Base-by-base conservation (phyloP, 768 basidiomycete species). In the Lentinula sp. region DNA sequence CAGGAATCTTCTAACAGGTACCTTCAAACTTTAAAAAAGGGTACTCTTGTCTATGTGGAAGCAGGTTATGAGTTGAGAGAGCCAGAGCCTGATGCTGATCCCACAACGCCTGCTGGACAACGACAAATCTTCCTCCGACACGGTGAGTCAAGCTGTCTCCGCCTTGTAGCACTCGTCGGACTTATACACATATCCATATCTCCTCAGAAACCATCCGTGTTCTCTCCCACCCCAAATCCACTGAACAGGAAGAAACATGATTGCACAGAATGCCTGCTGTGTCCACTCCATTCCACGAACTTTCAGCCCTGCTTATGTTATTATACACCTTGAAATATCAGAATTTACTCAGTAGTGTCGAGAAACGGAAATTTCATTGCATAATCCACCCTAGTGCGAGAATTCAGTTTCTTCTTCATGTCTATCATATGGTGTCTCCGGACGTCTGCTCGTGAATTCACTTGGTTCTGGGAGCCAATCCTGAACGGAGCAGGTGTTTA, bases 91-190 rank as follows among this genome's bases (percentile, higher is more conserved):
- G 78, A 75, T 42, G 83, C 89, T 11, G 89, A 91, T 56, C 78
- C 89, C 2, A 73, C 80, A 54, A 83, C 88, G 0, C 82, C 86
- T 34, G 79, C 84, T 59, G 88, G 85, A 1, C 91, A 92, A 69
- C 85, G 89, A 35, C 91, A 93, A 70, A 88, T 94, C 59, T 88
- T 92, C 73, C 78, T 94, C 43, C 79, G 83, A 68, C 92, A 94
- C 64, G 91, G 93, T 91, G 62, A 43, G 82, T 63, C 13, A 49
- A 15, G 28, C 9, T 37, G 21, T 21, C 11, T 10, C 18, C 46
- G 58, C 34, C 13, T 35, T 57, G 45, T 35, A 57, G 5, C 28
- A 61, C 4, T 60, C 61, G 16, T 63, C 55, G 61, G 56, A 61
- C 49, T 28, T 4, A 34, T 34, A 34, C 15, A 21, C 31, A 60